Percentiles rank a stretch among this genome's conserved stretches.
Evolutionary conservation across 2,329 filamentous ascomycete species (phyloP).

Genomic region (Alternaria burnsii): DNA sequence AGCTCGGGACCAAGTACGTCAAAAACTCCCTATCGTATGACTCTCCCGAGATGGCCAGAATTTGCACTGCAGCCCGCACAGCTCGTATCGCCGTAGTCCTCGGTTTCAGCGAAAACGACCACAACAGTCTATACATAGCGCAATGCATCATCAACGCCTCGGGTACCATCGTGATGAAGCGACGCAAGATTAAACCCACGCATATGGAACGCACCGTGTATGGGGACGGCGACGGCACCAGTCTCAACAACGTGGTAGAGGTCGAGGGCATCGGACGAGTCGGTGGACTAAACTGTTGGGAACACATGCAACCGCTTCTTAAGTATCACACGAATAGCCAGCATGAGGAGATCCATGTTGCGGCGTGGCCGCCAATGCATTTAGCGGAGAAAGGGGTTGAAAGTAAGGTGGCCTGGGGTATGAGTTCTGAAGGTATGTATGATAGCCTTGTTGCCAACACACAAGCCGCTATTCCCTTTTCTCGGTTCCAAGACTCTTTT

Average conservation of each 20-base stretch:
- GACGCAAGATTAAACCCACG: slow-evolving; percentile 55
- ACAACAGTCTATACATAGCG: slow-evolving; percentile 52
- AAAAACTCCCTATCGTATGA: slow-evolving; percentile 54
- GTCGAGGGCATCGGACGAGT: neutral
- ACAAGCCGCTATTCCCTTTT: neutral
- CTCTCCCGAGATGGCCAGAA: slow-evolving; percentile 55
- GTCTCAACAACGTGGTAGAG: slow-evolving; percentile 46
- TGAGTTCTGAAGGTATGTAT: neutral
- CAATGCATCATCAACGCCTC: slow-evolving; percentile 49
- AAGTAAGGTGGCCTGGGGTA: neutral
- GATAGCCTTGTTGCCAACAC: neutral
- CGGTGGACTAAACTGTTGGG: slow-evolving; percentile 44
- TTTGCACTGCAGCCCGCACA: slow-evolving; percentile 48
- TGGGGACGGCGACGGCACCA: slow-evolving; percentile 49
- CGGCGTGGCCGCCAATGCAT: slow-evolving; percentile 51
- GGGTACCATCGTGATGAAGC: slow-evolving; percentile 48
- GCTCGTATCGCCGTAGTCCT: slow-evolving; percentile 49
- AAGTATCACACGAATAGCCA: slow-evolving; percentile 54
- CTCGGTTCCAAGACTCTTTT: neutral
- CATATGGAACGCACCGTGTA: slow-evolving; percentile 56
- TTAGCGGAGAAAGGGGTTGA: neutral
- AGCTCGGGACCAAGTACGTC: slow-evolving; percentile 53
- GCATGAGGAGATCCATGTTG: slow-evolving; percentile 52
- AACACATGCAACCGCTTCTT: slow-evolving; percentile 54
- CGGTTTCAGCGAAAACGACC: slow-evolving; percentile 50